Evolutionary conservation across 331 rosid genomes (phyloP).

Genomic region (Telfairia occidentalis): DNA sequence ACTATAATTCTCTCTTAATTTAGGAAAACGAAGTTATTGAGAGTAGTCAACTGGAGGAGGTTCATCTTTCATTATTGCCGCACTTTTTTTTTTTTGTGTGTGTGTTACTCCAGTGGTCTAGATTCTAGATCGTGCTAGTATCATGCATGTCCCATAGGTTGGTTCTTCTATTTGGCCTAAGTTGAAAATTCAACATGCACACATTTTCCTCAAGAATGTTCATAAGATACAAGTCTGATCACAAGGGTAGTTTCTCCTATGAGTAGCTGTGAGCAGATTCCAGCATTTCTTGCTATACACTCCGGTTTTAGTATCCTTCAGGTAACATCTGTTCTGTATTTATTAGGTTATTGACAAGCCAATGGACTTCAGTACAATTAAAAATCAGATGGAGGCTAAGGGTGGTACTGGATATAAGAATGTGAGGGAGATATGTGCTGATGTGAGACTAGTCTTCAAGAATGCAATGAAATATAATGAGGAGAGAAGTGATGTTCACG

Average conservation of each 20-base stretch:
- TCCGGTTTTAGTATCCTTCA: not conserved
- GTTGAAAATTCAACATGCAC: not conserved
- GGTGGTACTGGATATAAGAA: slow-evolving; percentile 85
- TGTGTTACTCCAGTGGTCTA: not conserved
- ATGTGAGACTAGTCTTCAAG: slow-evolving; percentile 76
- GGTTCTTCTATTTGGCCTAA: not conserved
- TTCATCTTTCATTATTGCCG: not conserved
- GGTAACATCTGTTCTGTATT: not conserved
- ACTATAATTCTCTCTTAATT: not conserved
- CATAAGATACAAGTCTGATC: not conserved
- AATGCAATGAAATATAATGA: slow-evolving; percentile 89
- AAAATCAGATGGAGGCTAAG: slow-evolving; percentile 82
- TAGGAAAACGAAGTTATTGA: not conserved
- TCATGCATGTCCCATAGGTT: not conserved
- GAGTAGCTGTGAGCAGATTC: not conserved
- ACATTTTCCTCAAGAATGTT: not conserved
- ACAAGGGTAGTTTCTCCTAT: not conserved
- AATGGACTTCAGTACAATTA: slow-evolving; percentile 85
- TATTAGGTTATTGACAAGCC: slow-evolving; percentile 89
- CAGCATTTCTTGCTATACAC: not conserved
- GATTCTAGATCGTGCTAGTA: not conserved
- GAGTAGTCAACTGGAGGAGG: not conserved
- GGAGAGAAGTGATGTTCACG: slow-evolving; percentile 76
- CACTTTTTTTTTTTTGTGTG: not conserved
- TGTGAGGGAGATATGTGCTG: slow-evolving; percentile 61